These are phyloP conservation scores for Saraca asoca DNA, from an alignment of 331 rosid species.

Conservation along the genomic window DNA sequence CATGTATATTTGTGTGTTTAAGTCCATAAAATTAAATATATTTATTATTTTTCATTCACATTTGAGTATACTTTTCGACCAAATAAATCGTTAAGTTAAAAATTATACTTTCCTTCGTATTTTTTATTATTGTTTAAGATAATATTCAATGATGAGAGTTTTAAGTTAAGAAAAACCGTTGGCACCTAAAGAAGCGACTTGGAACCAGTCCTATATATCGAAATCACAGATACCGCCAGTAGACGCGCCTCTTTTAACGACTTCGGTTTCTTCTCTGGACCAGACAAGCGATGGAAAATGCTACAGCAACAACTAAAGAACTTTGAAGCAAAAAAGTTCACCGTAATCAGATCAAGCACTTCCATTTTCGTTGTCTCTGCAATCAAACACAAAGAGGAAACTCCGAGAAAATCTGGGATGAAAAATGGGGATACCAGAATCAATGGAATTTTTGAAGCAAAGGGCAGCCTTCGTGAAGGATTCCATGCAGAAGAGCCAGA, in stretches of 20 bases:
- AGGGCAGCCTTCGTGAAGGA: constrained; percentile 70
- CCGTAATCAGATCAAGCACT: constrained; percentile 15
- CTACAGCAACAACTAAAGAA: constrained; percentile 11
- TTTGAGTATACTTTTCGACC: too few species aligned
- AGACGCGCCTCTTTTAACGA: constrained; percentile 22
- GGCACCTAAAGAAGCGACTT: too few species aligned
- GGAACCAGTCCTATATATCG: too few species aligned
- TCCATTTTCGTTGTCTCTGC: constrained; percentile 28
- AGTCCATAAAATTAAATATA: too few species aligned
- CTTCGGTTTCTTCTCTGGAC: neutral
- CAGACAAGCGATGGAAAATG: constrained; percentile 18
- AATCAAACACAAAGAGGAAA: constrained; percentile 30
- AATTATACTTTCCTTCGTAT: too few species aligned
- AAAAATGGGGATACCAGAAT: constrained; percentile 56
- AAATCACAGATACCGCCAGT: too few species aligned
- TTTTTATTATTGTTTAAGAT: too few species aligned
- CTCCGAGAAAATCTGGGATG: constrained; percentile 10
- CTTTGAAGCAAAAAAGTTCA: neutral
- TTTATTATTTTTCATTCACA: too few species aligned
- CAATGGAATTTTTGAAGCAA: constrained; percentile 60
- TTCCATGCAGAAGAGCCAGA: constrained; percentile 78
- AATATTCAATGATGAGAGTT: too few species aligned
- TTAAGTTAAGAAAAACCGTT: too few species aligned
- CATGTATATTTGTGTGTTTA: too few species aligned
- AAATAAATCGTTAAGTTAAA: too few species aligned